A percentile compares a stretch with the other conserved stretches of the same genome.
phyloP scores from a whole-genome alignment of 1,284 basidiomycete genomes.

The Tilletia walkeri region DNA sequence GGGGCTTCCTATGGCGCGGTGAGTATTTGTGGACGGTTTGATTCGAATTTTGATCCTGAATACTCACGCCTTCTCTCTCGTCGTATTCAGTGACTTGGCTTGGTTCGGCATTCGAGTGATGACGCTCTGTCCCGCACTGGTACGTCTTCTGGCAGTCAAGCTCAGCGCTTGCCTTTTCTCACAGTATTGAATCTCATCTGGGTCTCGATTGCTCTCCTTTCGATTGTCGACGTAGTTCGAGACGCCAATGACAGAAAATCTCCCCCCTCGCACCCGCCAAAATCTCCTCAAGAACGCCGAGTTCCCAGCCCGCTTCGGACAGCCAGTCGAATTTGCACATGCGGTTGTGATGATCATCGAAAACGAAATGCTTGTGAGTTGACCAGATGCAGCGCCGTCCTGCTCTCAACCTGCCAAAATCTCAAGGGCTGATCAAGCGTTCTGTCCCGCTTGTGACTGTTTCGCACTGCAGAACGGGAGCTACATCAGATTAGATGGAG shows the following conservation, averaged over 20 bases:
- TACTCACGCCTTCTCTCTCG: neutral
- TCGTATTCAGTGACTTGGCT: conserved; percentile 45
- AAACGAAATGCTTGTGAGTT: conserved; percentile 49
- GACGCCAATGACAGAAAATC: conserved; percentile 53
- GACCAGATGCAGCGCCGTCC: neutral
- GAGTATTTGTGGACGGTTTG: neutral
- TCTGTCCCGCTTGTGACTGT: neutral
- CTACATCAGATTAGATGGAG: conserved; percentile 49
- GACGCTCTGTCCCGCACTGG: conserved; percentile 25
- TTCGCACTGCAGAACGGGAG: conserved; percentile 34
- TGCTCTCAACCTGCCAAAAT: no score
- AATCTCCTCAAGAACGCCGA: conserved; percentile 23
- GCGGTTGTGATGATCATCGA: conserved; percentile 47
- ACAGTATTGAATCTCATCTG: neutral
- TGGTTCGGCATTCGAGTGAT: conserved; percentile 49
- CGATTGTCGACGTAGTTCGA: conserved; percentile 37
- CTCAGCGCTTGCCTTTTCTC: neutral
- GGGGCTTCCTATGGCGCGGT: conserved; percentile 54
- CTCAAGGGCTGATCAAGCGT: no score
- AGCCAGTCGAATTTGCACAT: conserved; percentile 50
- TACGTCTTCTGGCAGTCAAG: neutral
- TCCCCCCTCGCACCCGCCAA: conserved; percentile 33
- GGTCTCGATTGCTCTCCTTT: neutral
- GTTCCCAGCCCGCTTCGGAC: conserved; percentile 24
- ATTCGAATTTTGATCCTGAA: neutral